A percentile compares a stretch with the other conserved stretches of the same genome.
phyloP scores from a whole-genome alignment of 495 filamentous ascomycete species.

The Talaromyces stipitatus region DNA sequence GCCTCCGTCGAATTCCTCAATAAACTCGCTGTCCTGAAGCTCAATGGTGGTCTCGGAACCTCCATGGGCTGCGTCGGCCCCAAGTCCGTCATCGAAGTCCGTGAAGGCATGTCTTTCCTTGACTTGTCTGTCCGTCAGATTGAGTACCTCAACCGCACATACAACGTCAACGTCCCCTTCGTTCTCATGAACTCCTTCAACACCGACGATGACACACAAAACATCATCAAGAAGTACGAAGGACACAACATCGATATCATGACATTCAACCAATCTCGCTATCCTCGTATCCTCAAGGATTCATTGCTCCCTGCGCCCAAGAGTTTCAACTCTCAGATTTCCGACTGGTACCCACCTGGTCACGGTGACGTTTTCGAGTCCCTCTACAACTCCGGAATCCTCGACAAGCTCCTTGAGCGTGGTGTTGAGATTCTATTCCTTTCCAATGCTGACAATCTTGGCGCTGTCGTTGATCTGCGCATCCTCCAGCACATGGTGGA shows the following conservation, averaged over 20 bases:
- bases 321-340: conserved; percentile 75
- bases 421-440: conserved; percentile 98
- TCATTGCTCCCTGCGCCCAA: conserved; percentile 95
- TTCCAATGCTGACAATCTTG: conserved; percentile 98
- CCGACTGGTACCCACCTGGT: conserved; percentile 98
- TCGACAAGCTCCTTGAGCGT: conserved; percentile 89
- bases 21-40: conserved; percentile 97
- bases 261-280: conserved; percentile 99
- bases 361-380: conserved; percentile 99
- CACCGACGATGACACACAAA: conserved; percentile 94
- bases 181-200: conserved; percentile 99
- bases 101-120: conserved; percentile 99
- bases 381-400: conserved; percentile 96
- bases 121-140: conserved; percentile 98
- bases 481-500: conserved; percentile 99
- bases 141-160: conserved; percentile 97
- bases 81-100: conserved; percentile 99
- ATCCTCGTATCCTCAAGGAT: conserved; percentile 96
- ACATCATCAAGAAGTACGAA: conserved; percentile 99
- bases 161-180: conserved; percentile 95
- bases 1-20: conserved; percentile 88
- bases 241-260: conserved; percentile 99
- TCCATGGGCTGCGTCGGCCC: conserved; percentile 99
- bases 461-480: conserved; percentile 92
- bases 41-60: conserved; percentile 98